These are phyloP conservation scores for Ceratocystis smalleyi DNA, from an alignment of 2,329 filamentous ascomycete genomes.

Conservation along the genomic window DNA sequence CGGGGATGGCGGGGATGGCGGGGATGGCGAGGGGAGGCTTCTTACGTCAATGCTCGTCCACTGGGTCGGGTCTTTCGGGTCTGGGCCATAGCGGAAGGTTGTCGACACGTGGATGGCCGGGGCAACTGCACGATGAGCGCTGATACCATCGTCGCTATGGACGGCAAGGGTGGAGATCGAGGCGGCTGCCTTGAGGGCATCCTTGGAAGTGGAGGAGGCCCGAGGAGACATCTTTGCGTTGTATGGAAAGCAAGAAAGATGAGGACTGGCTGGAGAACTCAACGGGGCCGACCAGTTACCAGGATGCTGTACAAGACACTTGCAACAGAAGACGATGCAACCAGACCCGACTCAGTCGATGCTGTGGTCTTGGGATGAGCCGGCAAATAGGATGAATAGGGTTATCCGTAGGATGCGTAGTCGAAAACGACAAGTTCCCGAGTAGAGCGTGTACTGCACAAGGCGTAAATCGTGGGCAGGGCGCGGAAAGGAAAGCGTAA, in stretches of 20 bases:
- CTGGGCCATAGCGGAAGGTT: slow-evolving; percentile 64
- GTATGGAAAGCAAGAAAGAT: background rate
- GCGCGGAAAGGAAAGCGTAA: no score
- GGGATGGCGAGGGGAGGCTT: slow-evolving; percentile 10
- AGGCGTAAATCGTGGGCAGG: background rate
- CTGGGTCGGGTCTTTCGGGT: slow-evolving; percentile 47
- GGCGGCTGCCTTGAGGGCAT: slow-evolving; percentile 10
- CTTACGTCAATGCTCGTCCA: slow-evolving; percentile 42
- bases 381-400: background rate
- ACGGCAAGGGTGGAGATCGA: slow-evolving; percentile 55
- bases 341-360: background rate
- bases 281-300: background rate
- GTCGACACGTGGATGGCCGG: slow-evolving; percentile 84
- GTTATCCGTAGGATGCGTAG: background rate
- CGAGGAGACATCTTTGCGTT: background rate
- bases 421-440: no score
- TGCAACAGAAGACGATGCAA: background rate
- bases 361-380: background rate
- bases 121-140: slow-evolving; percentile 61
- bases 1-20: no score
- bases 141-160: slow-evolving; percentile 68
- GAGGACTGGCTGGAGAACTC: background rate
- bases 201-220: background rate
- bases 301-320: background rate
- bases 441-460: background rate